Conservation (phyloP, 192 early-diverging fungal genomes). For the Coemansia sp. region DNA sequence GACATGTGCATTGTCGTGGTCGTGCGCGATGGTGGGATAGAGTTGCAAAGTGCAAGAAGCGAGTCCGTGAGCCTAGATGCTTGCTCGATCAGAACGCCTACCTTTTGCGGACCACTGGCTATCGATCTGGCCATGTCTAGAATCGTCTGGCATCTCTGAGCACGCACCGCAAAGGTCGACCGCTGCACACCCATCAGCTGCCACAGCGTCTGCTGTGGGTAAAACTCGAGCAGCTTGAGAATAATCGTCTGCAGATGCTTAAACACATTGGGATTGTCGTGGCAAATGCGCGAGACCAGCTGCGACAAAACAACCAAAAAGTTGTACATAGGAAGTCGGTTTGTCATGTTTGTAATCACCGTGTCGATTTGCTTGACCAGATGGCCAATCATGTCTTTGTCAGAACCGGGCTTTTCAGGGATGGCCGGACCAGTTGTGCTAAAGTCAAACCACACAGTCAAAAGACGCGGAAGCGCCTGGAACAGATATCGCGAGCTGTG, state of each 20-base stretch:
- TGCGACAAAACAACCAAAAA: constrained; percentile 84
- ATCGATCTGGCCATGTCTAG: constrained; percentile 63
- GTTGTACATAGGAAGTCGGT: constrained; percentile 66
- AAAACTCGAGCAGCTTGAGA: constrained; percentile 65
- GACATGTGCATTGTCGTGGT: constrained; percentile 65
- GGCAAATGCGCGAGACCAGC: constrained; percentile 83
- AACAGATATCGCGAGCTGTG: constrained; percentile 79
- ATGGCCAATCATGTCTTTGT: constrained; percentile 42
- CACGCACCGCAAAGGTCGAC: constrained; percentile 65
- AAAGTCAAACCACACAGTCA: constrained; percentile 85
- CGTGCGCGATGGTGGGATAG: constrained; percentile 58
- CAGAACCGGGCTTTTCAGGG: constrained; percentile 28
- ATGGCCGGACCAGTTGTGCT: constrained; percentile 40
- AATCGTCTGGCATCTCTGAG: constrained; percentile 64
- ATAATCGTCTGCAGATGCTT: constrained; percentile 71
- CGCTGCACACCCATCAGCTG: constrained; percentile 76
- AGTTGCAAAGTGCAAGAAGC: constrained; percentile 78
- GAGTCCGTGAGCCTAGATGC: constrained; percentile 68
- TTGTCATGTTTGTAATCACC: constrained; percentile 57
- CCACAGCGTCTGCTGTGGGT: constrained; percentile 87
- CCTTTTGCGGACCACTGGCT: constrained; percentile 11
- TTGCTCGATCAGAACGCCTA: constrained; percentile 60
- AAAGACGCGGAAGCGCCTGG: constrained; percentile 78
- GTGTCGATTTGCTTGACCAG: constrained; percentile 59
- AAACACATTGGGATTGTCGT: constrained; percentile 68